Evolutionary conservation across 73 alveolate genomes (phyloP), one percentile per base, ranked within the genome.

Genomic region (Paramecium bursaria): DNA sequence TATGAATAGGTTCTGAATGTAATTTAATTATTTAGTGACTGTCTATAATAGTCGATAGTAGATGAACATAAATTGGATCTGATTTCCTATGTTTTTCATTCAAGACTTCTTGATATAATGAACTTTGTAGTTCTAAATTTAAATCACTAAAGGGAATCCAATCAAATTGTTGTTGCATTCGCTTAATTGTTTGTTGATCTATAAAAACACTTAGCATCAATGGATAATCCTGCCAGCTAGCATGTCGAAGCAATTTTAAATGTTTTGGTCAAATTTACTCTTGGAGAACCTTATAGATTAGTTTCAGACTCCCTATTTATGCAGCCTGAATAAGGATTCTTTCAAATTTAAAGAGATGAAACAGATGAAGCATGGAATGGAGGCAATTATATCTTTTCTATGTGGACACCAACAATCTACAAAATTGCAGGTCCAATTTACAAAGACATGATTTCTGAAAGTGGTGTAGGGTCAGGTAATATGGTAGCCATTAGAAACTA

Each of bases 211-310:
- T 27, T 67, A 14, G 17, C 26, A 15, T 67, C 23, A 17, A 2
- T 39, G n/a, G 82, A 67, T 13, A 25, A 42, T 1, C 82, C 82
- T 39, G 82, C 82, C 22, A 67, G 82, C 44, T 10, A 67, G 17
- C 82, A 67, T 15, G 57, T 67, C 2, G 82, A 67, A 19, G 82
- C 82, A 4, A 67, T 67, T 39, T 21, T 67, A 67, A 67, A 53
- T 1, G 44, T 57, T 67, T 27, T 67, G 6, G 82, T 67, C 9
- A 67, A 67, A 42, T 67, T 67, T 42, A 67, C 82, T 3, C 26
- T 67, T 1, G 82, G 82, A 1, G 82, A 67, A 19, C 82, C 82
- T 25, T 67, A 39, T 67, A 67, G 82, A 67, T 67, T 67, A 19
- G 44, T 67, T 39, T 25, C 50, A 39, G 82, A 67, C 35, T 21